These are phyloP conservation scores for Botrytis medusae DNA, from an alignment of 2,329 filamentous ascomycete species.

Conservation along the genomic window DNA sequence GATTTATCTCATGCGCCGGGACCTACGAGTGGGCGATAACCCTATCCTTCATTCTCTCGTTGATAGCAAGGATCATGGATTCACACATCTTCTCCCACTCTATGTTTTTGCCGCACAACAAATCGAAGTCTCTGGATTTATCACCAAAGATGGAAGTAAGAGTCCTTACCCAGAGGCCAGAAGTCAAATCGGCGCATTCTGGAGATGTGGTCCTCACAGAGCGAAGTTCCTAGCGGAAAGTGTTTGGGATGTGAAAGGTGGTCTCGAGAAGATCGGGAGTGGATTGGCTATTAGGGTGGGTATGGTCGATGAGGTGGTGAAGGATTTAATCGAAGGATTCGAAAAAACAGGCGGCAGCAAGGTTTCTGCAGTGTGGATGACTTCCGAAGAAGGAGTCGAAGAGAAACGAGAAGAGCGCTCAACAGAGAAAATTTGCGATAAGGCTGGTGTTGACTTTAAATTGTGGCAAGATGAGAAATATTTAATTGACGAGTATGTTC, in stretches of 20 bases:
- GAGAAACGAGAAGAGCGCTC: slow-evolving; percentile 64
- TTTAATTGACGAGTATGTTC: slow-evolving; percentile 72
- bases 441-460: slow-evolving; percentile 58
- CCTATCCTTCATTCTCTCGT: slow-evolving; percentile 63
- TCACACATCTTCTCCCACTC: slow-evolving; percentile 69
- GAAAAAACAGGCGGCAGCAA: slow-evolving; percentile 40
- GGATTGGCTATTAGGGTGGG: slow-evolving; percentile 66
- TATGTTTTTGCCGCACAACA: slow-evolving; percentile 70
- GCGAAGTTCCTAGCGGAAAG: slow-evolving; percentile 71
- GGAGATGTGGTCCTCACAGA: slow-evolving; percentile 71
- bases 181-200: slow-evolving; percentile 65
- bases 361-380: slow-evolving; percentile 72
- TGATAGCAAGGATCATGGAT: slow-evolving; percentile 51
- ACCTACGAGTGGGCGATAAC: slow-evolving; percentile 73
- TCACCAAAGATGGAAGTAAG: slow-evolving; percentile 46
- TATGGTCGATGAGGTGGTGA: slow-evolving; percentile 56
- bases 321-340: slow-evolving; percentile 54
- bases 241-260: slow-evolving; percentile 69
- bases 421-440: slow-evolving; percentile 53
- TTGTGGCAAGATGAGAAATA: slow-evolving; percentile 76
- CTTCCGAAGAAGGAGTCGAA: slow-evolving; percentile 66
- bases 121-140: slow-evolving; percentile 72
- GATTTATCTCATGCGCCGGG: slow-evolving; percentile 70
- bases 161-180: slow-evolving; percentile 70
- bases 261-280: slow-evolving; percentile 58